Evolutionary conservation across 176 grass and related monocot genomes (phyloP), one percentile per base, ranked within the genome.

Genomic region (Juncus inflexus): DNA sequence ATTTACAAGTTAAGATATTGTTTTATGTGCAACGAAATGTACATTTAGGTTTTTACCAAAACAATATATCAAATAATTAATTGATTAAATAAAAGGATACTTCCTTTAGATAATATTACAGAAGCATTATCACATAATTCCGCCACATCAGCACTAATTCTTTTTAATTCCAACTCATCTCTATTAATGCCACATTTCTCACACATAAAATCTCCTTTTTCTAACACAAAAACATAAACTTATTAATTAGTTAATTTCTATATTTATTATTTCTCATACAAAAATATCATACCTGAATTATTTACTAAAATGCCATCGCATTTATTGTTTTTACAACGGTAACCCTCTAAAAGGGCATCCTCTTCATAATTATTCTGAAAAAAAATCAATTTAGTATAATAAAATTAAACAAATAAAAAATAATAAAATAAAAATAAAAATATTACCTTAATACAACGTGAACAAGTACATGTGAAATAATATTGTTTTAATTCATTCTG

Each of bases 401-500:
- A 5, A 56, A 63, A 59, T 38, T 19, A 66, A 28, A 3, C 6
- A 47, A 19, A 52, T n/a, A n/a, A n/a, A n/a, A n/a, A n/a, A n/a
- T n/a, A n/a, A n/a, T n/a, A n/a, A n/a, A n/a, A n/a, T n/a, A 50
- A 39, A 38, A 15, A 35, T 51, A 61, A 57, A 47, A 47, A 47
- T 58, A 47, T 65, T 68, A 96, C 92, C 87, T 96, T 81, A 42
- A 76, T 50, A 68, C 92, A 96, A 37, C 79, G 71, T 62, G 65
- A 42, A 74, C 92, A 96, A 65, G 35, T 64, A 79, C 87, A 96
- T 42, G 63, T 88, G 77, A 96, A 96, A 62, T 86, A 96, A 61
- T 96, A 96, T 50, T 91, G 87, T 39, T 86, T 96, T 37, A 96
- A 78, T 81, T 88, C 79, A 41, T 76, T 79, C 55, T 86, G 82